Conservation (phyloP, 352 stramenopile genomes). For the Discostella stelligera region DNA sequence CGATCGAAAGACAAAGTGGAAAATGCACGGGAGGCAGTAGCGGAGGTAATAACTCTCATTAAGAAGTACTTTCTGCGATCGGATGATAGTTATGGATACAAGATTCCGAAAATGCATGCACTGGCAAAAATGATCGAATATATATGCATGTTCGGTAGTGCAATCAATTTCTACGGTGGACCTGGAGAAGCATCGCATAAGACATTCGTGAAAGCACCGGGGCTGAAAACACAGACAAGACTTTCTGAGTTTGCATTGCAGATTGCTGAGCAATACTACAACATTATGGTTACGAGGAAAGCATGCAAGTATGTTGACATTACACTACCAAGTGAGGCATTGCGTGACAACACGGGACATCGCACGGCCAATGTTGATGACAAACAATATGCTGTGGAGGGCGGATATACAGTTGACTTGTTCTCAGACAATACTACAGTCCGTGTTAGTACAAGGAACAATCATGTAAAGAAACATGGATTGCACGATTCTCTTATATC, state of each 20-base stretch:
- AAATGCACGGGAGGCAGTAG: not conserved
- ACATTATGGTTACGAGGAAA: slow-evolving; percentile 1
- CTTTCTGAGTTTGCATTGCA: not conserved
- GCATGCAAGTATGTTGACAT: not conserved
- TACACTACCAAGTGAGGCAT: not conserved
- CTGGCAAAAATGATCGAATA: slow-evolving; percentile 16
- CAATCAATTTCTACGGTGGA: slow-evolving; percentile 7
- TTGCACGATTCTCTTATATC: too few species aligned
- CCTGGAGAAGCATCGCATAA: slow-evolving; percentile 2
- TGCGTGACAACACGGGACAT: not conserved
- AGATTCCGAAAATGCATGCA: slow-evolving; percentile 8
- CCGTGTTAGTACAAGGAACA: too few species aligned
- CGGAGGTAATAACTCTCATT: not conserved
- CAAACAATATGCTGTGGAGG: too few species aligned
- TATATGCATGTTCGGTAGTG: slow-evolving; percentile 1
- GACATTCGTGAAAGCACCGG: slow-evolving; percentile 3
- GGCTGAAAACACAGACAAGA: not conserved
- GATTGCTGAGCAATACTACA: not conserved
- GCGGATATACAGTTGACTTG: too few species aligned
- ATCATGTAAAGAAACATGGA: too few species aligned
- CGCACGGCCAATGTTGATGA: not conserved
- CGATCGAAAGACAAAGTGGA: not conserved
- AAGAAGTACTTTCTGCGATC: not conserved
- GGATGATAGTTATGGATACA: not conserved
- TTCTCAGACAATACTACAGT: too few species aligned